A percentile compares a stretch with the other conserved stretches of the same genome.
Conservation (phyloP, 495 filamentous ascomycete genomes). For the Xylaria longipes region DNA sequence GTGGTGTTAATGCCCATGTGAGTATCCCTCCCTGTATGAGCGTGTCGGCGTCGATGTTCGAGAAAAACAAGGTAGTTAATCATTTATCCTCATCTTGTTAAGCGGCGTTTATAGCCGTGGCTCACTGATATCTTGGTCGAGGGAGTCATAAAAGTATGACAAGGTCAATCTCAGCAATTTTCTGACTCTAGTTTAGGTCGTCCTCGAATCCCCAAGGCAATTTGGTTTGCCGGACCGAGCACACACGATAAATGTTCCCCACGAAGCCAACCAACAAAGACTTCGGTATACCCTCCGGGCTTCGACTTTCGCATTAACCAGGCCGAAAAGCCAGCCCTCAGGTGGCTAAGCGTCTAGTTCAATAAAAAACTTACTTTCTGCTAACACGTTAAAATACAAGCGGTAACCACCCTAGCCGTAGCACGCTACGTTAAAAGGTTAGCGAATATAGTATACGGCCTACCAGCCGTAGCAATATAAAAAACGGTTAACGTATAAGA, state of each 20-base stretch:
- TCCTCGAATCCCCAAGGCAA: constrained; percentile 23
- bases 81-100: neutral
- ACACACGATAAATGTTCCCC: neutral
- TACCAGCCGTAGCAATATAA: too few species aligned
- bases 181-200: neutral
- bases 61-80: neutral
- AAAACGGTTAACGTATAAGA: too few species aligned
- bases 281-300: too few species aligned
- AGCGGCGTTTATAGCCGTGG: neutral
- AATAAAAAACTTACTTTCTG: too few species aligned
- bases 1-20: constrained; percentile 55
- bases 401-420: too few species aligned
- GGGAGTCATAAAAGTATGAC: neutral
- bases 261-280: neutral
- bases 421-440: too few species aligned
- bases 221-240: constrained; percentile 1
- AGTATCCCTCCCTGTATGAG: neutral
- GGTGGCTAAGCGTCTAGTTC: too few species aligned
- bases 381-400: too few species aligned
- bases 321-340: too few species aligned
- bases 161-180: neutral
- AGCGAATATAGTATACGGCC: too few species aligned
- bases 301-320: too few species aligned
- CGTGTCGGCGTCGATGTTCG: neutral
- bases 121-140: neutral